Evolutionary conservation across 129 eudicot species (phyloP).

Genomic region (Artemisia tridentata): DNA sequence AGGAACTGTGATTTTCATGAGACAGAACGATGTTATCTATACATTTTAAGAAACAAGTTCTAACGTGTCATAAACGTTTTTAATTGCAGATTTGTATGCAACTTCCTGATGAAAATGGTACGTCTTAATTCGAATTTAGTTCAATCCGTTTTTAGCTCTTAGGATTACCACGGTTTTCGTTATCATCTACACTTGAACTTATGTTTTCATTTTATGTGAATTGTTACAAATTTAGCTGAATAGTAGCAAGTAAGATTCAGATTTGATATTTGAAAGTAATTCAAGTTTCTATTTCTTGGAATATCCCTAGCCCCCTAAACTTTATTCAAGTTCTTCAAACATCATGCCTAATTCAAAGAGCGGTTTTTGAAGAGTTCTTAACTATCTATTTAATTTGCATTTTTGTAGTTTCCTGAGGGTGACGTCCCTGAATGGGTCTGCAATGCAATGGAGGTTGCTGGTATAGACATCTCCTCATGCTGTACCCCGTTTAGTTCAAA

Average conservation of each 20-base stretch:
- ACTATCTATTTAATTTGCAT: not conserved
- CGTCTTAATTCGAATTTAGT: not conserved
- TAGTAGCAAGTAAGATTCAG: too few species aligned
- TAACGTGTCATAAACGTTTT: slow-evolving; percentile 5
- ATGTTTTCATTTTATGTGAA: too few species aligned
- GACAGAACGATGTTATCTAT: not conserved
- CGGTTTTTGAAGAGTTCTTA: not conserved
- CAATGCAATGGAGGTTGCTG: slow-evolving; percentile 99
- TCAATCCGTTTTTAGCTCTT: not conserved
- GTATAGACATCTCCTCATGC: slow-evolving; percentile 84
- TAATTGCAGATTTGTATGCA: slow-evolving; percentile 77
- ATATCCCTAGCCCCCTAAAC: too few species aligned
- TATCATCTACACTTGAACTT: too few species aligned
- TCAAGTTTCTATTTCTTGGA: too few species aligned
- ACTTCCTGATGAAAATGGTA: slow-evolving; percentile 87
- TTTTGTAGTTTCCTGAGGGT: slow-evolving; percentile 78
- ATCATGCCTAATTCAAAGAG: not conserved
- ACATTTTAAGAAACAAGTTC: not conserved
- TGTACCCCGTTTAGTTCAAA: slow-evolving; percentile 35
- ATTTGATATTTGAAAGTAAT: too few species aligned
- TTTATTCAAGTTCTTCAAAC: not conserved
- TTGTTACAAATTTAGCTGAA: too few species aligned
- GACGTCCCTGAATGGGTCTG: slow-evolving; percentile 96
- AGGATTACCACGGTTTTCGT: not conserved
- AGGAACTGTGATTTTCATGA: not conserved